Conservation (phyloP, 2,329 filamentous ascomycete genomes). For the Penicillium sp. region DNA sequence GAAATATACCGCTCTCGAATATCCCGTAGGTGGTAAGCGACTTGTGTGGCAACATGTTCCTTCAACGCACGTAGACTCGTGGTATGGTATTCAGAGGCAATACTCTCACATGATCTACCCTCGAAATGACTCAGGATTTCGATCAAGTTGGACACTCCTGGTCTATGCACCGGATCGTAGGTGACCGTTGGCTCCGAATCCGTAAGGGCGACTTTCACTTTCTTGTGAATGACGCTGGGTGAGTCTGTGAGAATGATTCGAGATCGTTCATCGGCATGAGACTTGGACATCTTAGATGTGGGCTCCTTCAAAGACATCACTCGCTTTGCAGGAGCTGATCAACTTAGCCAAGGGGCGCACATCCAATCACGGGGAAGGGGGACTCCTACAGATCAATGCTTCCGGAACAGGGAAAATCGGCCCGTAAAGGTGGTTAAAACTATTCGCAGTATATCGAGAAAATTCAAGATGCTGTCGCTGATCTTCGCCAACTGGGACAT, state of each 20-base stretch:
- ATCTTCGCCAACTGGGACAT: slow-evolving; percentile 96
- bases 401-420: slow-evolving; percentile 63
- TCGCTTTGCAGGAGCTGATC: slow-evolving; percentile 69
- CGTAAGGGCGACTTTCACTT: slow-evolving; percentile 72
- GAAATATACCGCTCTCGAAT: slow-evolving; percentile 36
- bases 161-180: slow-evolving; percentile 68
- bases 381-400: slow-evolving; percentile 65
- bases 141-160: slow-evolving; percentile 84
- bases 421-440: slow-evolving; percentile 77
- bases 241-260: slow-evolving; percentile 80
- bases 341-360: slow-evolving; percentile 3
- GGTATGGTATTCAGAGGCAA: slow-evolving; percentile 47
- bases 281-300: slow-evolving; percentile 90
- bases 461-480: slow-evolving; percentile 94
- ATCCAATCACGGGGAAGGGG: neutral
- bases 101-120: slow-evolving; percentile 39
- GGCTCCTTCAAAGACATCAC: slow-evolving; percentile 88
- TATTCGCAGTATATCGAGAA: slow-evolving; percentile 76
- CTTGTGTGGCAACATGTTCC: slow-evolving; percentile 55
- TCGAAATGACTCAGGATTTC: slow-evolving; percentile 74
- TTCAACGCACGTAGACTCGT: slow-evolving; percentile 62
- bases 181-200: slow-evolving; percentile 67
- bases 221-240: slow-evolving; percentile 61
- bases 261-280: slow-evolving; percentile 66
- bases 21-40: slow-evolving; percentile 29